A percentile compares a stretch with the other conserved stretches of the same genome.
These are phyloP conservation scores for Raphidocelis subcapitata DNA, from an alignment of 139 green algal genomes.

Conservation along the genomic window DNA sequence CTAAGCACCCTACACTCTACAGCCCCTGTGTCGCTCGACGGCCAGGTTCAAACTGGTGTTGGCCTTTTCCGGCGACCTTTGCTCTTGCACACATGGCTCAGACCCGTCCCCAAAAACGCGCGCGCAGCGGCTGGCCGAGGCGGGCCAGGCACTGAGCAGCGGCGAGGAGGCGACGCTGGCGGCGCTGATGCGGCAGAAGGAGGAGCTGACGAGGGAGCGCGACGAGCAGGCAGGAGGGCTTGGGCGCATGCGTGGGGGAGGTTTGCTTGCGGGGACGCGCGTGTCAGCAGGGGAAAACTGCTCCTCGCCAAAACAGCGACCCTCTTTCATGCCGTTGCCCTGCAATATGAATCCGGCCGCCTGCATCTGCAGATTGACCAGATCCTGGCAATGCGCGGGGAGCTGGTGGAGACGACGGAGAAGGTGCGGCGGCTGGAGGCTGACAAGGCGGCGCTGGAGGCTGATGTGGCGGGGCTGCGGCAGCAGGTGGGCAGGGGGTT, in stretches of 20 bases:
- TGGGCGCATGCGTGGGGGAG: no score
- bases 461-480: conserved; percentile 59
- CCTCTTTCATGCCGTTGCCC: no score
- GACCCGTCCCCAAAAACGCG: no score
- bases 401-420: conserved; percentile 70
- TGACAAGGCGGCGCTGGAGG: conserved; percentile 64
- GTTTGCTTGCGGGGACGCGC: no score
- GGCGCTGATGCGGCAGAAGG: conserved; percentile 77
- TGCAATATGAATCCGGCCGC: no score
- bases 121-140: conserved; percentile 15
- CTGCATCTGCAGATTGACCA: conserved; percentile 66
- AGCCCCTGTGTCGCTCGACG: no score
- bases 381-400: conserved; percentile 65
- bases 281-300: no score
- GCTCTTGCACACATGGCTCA: no score
- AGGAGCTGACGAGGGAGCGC: conserved; percentile 76
- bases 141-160: conserved; percentile 48
- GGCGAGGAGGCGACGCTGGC: conserved; percentile 80
- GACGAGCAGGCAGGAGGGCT: conserved; percentile 59
- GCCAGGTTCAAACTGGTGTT: no score
- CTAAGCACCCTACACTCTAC: no score
- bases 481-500: conserved; percentile 40
- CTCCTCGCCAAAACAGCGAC: no score
- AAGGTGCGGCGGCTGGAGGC: conserved; percentile 65
- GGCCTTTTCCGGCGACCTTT: no score